Base-by-base conservation (phyloP, 78 protist genomes). In the Salpingoeca rosetta region DNA sequence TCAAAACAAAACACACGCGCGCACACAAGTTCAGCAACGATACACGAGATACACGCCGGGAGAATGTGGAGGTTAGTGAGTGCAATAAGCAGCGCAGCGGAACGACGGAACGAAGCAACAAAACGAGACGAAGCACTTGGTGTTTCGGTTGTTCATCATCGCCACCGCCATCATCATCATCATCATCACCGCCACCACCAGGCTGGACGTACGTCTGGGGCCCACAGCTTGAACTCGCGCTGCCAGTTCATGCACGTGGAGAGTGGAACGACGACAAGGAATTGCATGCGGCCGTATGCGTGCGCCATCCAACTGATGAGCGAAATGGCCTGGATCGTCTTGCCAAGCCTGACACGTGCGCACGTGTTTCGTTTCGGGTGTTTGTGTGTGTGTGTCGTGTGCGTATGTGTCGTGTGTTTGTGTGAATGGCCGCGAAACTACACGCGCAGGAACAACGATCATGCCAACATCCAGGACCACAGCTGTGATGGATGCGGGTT, bases 291-390 rank as follows among this genome's bases (percentile, higher is more conserved):
- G 17, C 24, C 38, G 22, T 31, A 0, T 2, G 3, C 0, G 38
- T 88, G 82, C 35, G 22, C 35, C 2, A 92, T 79, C 28, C 57
- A 56, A 12, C 85, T 42, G 37, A 92, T 80, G 56, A 92, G 76
- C 12, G 92, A 17, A 25, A 88, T 79, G 12, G 91, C 43, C 88
- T 92, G 92, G 31, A 88, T 25, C 11, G 94, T 92, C 82, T 92
- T 92, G 36, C 94, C 94, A 22, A 92, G 87, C 31, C 94, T 91
- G 91, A 91, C 88, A 76, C 88, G 76, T 72, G 72, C 28, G 38
- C 38, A 72, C n/a, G n/a, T n/a, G n/a, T n/a, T n/a, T n/a, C n/a
- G n/a, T n/a, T n/a, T n/a, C n/a, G n/a, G n/a, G n/a, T n/a, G n/a
- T n/a, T n/a, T n/a, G 38, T 28, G 3, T 17, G 25, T 28, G 76